Evolutionary conservation across 805 yeast genomes (phyloP).

Genomic region (Candida saitoana): DNA sequence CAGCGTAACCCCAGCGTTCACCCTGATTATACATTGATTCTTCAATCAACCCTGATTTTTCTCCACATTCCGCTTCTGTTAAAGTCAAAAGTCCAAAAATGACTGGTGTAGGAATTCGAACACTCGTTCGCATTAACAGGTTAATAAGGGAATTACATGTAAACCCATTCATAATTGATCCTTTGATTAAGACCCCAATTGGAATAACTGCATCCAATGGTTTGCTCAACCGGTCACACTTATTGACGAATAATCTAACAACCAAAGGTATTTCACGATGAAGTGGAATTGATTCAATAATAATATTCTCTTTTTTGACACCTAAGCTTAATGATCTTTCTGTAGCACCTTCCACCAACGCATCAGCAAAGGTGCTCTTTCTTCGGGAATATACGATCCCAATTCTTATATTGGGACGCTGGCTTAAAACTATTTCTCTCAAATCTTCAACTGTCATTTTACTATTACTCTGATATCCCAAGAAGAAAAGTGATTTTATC

Average conservation of each 20-base stretch:
- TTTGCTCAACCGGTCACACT: conserved; percentile 36
- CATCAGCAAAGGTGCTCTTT: conserved; percentile 75
- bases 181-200: conserved; percentile 92
- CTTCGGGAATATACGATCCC: conserved; percentile 96
- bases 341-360: conserved; percentile 75
- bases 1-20: conserved; percentile 98
- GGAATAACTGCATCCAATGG: conserved; percentile 85
- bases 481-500: too few species aligned
- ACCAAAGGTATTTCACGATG: conserved; percentile 91
- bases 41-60: conserved; percentile 76
- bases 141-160: conserved; percentile 87
- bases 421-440: conserved; percentile 63
- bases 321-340: conserved; percentile 56
- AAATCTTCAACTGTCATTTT: conserved; percentile 85
- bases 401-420: conserved; percentile 59
- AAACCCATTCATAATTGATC: conserved; percentile 97
- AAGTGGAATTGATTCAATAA: conserved; percentile 88
- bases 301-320: conserved; percentile 72
- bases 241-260: conserved; percentile 48
- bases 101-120: conserved; percentile 66
- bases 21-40: conserved; percentile 94
- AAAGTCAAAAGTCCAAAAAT: conserved; percentile 93
- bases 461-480: conserved; percentile 1
- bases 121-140: conserved; percentile 79
- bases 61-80: conserved; percentile 90